Percentiles rank a stretch among this genome's conserved stretches.
phyloP scores from a whole-genome alignment of 495 filamentous ascomycete species.

The Annulohypoxylon bovei region DNA sequence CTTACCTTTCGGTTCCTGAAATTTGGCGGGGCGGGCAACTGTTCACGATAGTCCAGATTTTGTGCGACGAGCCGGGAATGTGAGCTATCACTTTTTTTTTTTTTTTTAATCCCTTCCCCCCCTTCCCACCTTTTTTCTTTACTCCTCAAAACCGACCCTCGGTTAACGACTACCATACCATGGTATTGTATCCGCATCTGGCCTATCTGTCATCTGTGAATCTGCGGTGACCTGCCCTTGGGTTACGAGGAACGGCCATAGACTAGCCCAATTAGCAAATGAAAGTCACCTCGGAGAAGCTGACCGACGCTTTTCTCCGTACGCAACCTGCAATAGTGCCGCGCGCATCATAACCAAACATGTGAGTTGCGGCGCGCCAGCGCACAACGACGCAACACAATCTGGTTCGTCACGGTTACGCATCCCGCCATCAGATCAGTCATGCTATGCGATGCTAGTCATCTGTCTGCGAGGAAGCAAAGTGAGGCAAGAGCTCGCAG shows the following conservation, averaged over 20 bases:
- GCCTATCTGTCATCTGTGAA: slow-evolving; percentile 17
- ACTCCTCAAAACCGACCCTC: slow-evolving; percentile 15
- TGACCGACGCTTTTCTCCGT: slow-evolving; percentile 37
- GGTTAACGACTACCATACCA: slow-evolving; percentile 24
- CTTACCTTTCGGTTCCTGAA: slow-evolving; percentile 36
- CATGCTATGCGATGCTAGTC: slow-evolving; percentile 22
- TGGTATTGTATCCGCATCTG: slow-evolving; percentile 22
- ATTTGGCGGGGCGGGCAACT: slow-evolving; percentile 33
- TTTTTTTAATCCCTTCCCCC: not conserved
- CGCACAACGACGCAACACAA: slow-evolving; percentile 21
- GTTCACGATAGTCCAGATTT: slow-evolving; percentile 39
- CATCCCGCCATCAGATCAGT: slow-evolving; percentile 32
- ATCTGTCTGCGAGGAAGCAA: slow-evolving; percentile 27
- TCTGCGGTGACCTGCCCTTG: slow-evolving; percentile 4
- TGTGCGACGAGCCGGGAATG: slow-evolving; percentile 21
- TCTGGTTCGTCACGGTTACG: slow-evolving; percentile 40
- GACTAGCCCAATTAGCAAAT: slow-evolving; percentile 35
- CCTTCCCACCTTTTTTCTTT: slow-evolving; percentile 10
- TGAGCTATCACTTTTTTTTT: slow-evolving; percentile 36
- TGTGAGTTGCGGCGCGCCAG: slow-evolving; percentile 31
- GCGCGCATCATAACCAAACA: slow-evolving; percentile 39
- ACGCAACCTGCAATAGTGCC: slow-evolving; percentile 23
- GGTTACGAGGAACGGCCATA: slow-evolving; percentile 10
- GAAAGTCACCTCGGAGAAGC: slow-evolving; percentile 29
- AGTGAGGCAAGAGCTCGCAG: not conserved